These are phyloP conservation scores for Pseudocercospora eumusae DNA, from an alignment of 2,329 filamentous ascomycete genomes.

Conservation along the genomic window DNA sequence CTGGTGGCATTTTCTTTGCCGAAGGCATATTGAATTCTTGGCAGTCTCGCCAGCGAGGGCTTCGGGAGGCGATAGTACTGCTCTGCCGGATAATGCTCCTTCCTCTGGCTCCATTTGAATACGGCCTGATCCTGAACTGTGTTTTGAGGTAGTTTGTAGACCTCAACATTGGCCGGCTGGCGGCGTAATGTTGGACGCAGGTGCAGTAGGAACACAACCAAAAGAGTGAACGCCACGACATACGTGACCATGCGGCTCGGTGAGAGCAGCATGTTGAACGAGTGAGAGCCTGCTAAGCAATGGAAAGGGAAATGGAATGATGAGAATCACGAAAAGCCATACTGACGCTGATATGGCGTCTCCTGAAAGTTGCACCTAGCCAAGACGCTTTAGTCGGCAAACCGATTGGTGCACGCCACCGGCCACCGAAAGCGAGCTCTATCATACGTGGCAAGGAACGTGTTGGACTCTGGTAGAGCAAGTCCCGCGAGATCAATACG, in stretches of 20 bases:
- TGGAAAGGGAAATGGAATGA: neutral
- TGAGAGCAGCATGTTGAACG: slow-evolving; percentile 14
- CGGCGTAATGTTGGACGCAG: neutral
- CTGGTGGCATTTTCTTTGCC: slow-evolving; percentile 11
- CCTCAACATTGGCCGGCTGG: neutral
- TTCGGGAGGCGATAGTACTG: slow-evolving; percentile 15
- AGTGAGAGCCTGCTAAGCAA: neutral
- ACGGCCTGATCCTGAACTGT: neutral
- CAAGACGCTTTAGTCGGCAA: slow-evolving; percentile 6
- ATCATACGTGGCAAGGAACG: neutral
- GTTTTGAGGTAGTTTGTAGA: neutral
- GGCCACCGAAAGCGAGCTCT: neutral
- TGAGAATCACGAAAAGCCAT: neutral
- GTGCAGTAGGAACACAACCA: slow-evolving; percentile 19
- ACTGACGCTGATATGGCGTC: neutral
- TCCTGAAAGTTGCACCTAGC: slow-evolving; percentile 7
- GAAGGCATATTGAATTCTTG: slow-evolving; percentile 21
- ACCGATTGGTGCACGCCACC: slow-evolving; percentile 4
- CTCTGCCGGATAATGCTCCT: slow-evolving; percentile 22
- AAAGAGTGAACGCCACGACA: slow-evolving; percentile 11
- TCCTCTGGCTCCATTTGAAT: slow-evolving; percentile 23
- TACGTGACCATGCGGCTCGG: slow-evolving; percentile 13
- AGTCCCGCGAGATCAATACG: neutral
- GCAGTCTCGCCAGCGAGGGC: slow-evolving; percentile 10
- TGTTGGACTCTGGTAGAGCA: neutral